Base-by-base conservation (phyloP, 345 rosid species). In the Erucastrum elatum region DNA sequence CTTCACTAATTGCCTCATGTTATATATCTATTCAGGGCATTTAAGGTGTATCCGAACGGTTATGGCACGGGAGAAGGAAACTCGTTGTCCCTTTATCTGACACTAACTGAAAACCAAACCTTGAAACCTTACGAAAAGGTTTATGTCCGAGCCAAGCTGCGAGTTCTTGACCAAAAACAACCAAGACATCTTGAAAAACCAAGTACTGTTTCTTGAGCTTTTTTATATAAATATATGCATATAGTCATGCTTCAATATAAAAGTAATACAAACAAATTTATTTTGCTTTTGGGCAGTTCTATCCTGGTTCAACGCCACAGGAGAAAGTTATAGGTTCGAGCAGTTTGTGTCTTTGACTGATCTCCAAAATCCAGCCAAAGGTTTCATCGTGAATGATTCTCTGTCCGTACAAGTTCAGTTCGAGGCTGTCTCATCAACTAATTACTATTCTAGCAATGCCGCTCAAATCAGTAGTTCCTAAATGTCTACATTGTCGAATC, bases 21-120 rank as follows among this genome's bases (percentile, higher is more conserved):
- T 53, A 2, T 53, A 4, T 16, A 15, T 53, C 2, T 34, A 6
- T 35, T 7, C 33, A 73, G 77, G 70, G 70, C 8, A 27, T 8
- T 73, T 10, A 64, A 74, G 31, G 31, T 64, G 63, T 73, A 74
- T 74, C 77, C 77, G 49, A 62, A 64, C 1, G 77, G 70, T 63
- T 16, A 46, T 64, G 70, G 70, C 9, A 17, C n/a, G 0, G 51
- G 77, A 64, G 51, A 64, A 64, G 77, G 63, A 30, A 74, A 64
- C n/a, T 74, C 62, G 3, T 46, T 74, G 34, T 64, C 77, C 5
- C 70, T 64, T 17, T 74, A 63, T 73, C 21, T 73, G 17, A 63
- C 15, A 9, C 46, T 73, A 44, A 49, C 17, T 63, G 46, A 4
- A 30, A 63, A 46, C 1, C 44, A 62, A 46, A 16, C 4, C 61